A percentile compares a stretch with the other conserved stretches of the same genome.
Evolutionary conservation across 2,329 filamentous ascomycete genomes (phyloP).

Genomic region (Orbilia javanica): DNA sequence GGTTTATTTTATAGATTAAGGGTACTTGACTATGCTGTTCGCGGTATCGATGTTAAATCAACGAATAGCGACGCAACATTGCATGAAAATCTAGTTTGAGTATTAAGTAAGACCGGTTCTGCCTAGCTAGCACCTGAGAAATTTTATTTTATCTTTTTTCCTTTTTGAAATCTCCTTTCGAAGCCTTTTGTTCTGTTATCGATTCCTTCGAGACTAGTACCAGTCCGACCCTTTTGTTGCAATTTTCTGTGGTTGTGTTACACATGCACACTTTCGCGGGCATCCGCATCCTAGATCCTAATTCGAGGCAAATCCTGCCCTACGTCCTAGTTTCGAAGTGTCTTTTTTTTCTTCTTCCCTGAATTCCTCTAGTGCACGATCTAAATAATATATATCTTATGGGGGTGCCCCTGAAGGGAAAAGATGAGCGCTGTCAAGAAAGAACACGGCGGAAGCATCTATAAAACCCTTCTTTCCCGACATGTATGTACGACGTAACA

Average conservation of each 20-base stretch:
- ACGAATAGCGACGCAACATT: background rate
- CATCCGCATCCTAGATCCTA: background rate
- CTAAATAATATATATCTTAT: background rate
- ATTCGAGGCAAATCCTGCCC: background rate
- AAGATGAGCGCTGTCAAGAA: background rate
- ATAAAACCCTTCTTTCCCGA: background rate
- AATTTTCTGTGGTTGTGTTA: background rate
- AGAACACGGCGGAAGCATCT: slow-evolving; percentile 7
- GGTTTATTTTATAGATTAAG: background rate
- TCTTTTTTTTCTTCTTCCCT: background rate
- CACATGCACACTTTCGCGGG: background rate
- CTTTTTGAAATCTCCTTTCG: too few relatives aligned
- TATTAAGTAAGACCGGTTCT: background rate
- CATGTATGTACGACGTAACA: slow-evolving; percentile 22
- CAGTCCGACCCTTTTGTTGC: background rate
- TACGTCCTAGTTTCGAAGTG: background rate
- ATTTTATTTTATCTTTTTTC: background rate
- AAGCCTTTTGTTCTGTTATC: background rate
- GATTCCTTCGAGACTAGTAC: background rate
- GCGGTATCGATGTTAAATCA: background rate
- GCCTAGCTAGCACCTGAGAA: background rate
- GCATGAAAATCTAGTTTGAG: background rate
- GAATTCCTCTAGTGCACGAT: background rate
- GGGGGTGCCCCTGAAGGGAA: background rate
- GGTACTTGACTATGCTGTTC: background rate